Conservation (phyloP, 2,329 filamentous ascomycete species). For the Tolypocladium tundrense region DNA sequence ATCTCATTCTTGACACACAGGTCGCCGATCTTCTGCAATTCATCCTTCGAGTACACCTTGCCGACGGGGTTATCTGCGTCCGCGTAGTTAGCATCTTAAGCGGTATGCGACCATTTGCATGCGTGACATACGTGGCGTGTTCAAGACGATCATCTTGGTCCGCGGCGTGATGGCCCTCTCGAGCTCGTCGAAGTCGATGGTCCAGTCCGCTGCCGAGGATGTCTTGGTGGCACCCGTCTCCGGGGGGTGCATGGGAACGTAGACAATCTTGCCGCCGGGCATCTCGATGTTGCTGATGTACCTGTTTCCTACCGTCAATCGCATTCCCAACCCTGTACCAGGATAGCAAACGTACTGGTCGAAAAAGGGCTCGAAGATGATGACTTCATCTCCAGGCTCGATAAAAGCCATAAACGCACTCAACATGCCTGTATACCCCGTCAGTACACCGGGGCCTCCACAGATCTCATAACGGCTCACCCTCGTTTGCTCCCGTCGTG, state of each 20-base stretch:
- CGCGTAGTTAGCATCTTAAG: background rate
- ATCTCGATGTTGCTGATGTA: conserved; percentile 97
- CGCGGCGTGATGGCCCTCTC: conserved; percentile 71
- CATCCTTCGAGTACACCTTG: conserved; percentile 81
- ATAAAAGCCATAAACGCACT: conserved; percentile 98
- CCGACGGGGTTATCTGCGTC: conserved; percentile 78
- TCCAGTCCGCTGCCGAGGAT: conserved; percentile 81
- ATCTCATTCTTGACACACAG: conserved; percentile 88
- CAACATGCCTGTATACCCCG: conserved; percentile 54
- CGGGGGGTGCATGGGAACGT: conserved; percentile 90
- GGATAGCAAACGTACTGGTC: conserved; percentile 56
- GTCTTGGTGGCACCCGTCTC: conserved; percentile 67
- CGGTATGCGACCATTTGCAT: background rate
- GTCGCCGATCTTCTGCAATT: conserved; percentile 76
- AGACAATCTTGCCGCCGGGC: conserved; percentile 89
- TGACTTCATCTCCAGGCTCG: conserved; percentile 89
- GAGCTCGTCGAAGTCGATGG: conserved; percentile 72
- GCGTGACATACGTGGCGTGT: conserved; percentile 48
- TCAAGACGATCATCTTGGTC: conserved; percentile 94
- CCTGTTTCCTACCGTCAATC: conserved; percentile 7
- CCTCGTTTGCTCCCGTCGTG: conserved; percentile 84
- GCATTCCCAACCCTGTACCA: background rate
- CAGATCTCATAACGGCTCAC: conserved; percentile 20
- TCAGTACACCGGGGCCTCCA: background rate
- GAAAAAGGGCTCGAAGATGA: conserved; percentile 97